phyloP scores from a whole-genome alignment of 768 basidiomycete species.

The Coprinellus micaceus region DNA sequence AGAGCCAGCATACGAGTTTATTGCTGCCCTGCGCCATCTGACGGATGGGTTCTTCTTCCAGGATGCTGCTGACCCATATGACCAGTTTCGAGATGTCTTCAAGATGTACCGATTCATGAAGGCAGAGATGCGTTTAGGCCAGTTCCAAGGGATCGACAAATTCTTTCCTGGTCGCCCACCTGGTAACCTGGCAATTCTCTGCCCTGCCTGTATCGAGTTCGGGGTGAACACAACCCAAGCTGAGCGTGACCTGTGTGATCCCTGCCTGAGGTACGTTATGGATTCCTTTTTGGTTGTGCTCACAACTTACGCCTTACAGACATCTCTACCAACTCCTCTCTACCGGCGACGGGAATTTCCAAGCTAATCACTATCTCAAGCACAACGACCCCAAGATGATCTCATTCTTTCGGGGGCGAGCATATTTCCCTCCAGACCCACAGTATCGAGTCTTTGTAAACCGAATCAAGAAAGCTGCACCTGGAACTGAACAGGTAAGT shows the following conservation, averaged over 20 bases:
- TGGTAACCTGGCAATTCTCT: slow-evolving; percentile 16
- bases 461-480: neutral
- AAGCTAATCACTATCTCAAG: slow-evolving; percentile 20
- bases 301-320: slow-evolving; percentile 5
- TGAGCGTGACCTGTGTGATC: neutral
- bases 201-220: slow-evolving; percentile 15
- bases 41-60: slow-evolving; percentile 20
- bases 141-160: slow-evolving; percentile 19
- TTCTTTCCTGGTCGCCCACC: slow-evolving; percentile 13
- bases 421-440: slow-evolving; percentile 18
- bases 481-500: neutral
- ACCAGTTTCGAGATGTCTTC: slow-evolving; percentile 18
- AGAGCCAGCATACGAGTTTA: slow-evolving; percentile 21
- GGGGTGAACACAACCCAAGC: neutral
- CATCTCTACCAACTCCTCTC: slow-evolving; percentile 20
- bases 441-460: neutral
- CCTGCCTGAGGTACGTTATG: neutral
- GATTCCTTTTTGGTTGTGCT: neutral
- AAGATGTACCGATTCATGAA: slow-evolving; percentile 18
- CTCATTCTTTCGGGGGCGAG: slow-evolving; percentile 16
- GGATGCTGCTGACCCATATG: slow-evolving; percentile 15
- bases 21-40: slow-evolving; percentile 16
- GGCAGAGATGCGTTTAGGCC: slow-evolving; percentile 16
- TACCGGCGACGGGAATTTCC: slow-evolving; percentile 23
- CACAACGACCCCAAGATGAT: slow-evolving; percentile 18